Evolutionary conservation across 768 basidiomycete species (phyloP), one percentile per base, ranked within the genome.

Genomic region (Phanerochaete carnosa): DNA sequence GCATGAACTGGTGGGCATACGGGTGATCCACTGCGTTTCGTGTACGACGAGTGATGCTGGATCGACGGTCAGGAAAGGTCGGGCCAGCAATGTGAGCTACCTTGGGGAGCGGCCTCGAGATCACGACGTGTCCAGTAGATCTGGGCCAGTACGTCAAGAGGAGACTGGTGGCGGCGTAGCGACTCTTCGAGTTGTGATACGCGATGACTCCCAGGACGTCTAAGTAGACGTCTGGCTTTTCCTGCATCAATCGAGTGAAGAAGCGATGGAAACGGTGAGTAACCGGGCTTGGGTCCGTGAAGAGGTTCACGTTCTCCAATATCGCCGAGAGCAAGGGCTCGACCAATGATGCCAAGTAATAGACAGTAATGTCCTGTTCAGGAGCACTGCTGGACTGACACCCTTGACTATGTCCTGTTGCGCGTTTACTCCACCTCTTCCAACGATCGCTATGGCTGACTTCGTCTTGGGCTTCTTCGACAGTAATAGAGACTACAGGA

Each of bases 161-260:
- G 6, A 88, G 70, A 37, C 76, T 71, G 62, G 87, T 71, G 11
- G 89, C 90, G 25, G 75, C 70, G 46, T 79, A 77, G 28, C 89
- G 77, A 25, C 87, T 79, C 55, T 71, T 77, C 7, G 80, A 70
- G 3, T 84, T 79, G 55, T 87, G 84, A 68, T 88, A 87, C 13
- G 90, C 90, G 29, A 86, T 75, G 32, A 92, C 79, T 62, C 90
- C 84, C 11, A 95, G 78, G 1, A 91, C 58, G 71, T 94, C 92
- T 45, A 84, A 76, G 68, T 87, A 87, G 3, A 83, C 77, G 70
- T 94, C 91, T 0, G 80, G 77, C 68, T 92, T 94, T 32, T 77
- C 73, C 26, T 72, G 74, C 16, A 84, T 70, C 28, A 92, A 77
- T 19, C 81, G 69, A 26, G 76, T 72, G 29, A 93, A 67, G 15